Base-by-base conservation (phyloP, 2,329 filamentous ascomycete genomes). In the Stemphylium lycopersici region DNA sequence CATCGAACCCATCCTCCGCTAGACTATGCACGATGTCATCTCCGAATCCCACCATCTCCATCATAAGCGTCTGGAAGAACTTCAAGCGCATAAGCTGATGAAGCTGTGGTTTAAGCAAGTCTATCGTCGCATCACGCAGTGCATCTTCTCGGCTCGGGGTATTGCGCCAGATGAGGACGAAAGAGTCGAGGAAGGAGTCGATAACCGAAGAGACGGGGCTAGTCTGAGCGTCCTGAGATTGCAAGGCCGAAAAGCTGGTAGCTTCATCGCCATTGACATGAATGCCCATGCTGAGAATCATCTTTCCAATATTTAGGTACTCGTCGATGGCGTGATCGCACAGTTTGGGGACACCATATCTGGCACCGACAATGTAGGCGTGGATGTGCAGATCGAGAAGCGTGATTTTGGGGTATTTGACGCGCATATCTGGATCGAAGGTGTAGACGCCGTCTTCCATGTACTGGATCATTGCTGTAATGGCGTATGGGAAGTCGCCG, bases 341-440 rank as follows among this genome's bases (percentile, higher is more conserved):
- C 18, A 71, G 46, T 4, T 32, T 20, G 5, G 48, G 31, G 8
- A 70, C 16, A 3, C 49, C 34, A 46, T 71, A 71, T 36, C 68
- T 69, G 36, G 15, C 48, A 10, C 59, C 63, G 4, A 56, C 43
- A 24, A 65, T 33, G 56, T 70, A 70, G n/a, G 55, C 54, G 34
- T 69, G 68, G 13, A 70, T 36, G 43, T 70, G 64, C 1, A 65
- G 52, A 43, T 71, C 68, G 2, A 68, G 58, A 31, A 61, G 46
- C 6, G 64, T 68, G 34, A 66, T 55, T 20, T 52, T 37, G 6
- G 63, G 62, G 26, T 58, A 55, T 12, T 60, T 15, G 4, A 18
- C 15, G 15, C 36, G 12, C 41, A 56, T 46, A 7, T 24, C 32
- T 16, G 51, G 38, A 18, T 62, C 53, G 56, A 66, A 57, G n/a